Percentiles rank a stretch among this genome's conserved stretches.
phyloP scores from a whole-genome alignment of 1,139 yeast genomes.

The Debaryomyces psychrophilus region DNA sequence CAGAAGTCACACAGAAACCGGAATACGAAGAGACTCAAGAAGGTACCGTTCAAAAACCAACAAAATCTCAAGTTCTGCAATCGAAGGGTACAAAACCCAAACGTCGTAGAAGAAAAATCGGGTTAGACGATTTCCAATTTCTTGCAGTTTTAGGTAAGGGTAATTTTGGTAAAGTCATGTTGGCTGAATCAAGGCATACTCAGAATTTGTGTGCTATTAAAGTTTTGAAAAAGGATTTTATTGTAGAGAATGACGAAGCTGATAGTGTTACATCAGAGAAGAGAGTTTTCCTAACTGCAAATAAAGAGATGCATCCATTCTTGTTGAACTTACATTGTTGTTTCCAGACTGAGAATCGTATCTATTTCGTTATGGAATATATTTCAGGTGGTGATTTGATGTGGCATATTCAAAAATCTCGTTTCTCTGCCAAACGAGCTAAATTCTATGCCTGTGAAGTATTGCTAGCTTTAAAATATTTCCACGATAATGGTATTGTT shows the following conservation, averaged over 20 bases:
- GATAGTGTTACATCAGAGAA: slow-evolving; percentile 94
- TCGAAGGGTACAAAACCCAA: slow-evolving; percentile 25
- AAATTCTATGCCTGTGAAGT: slow-evolving; percentile 98
- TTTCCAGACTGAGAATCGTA: slow-evolving; percentile 96
- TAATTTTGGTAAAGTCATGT: slow-evolving; percentile 96
- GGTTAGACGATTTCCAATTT: slow-evolving; percentile 92
- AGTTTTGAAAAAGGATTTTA: slow-evolving; percentile 92
- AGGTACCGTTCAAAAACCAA: neutral
- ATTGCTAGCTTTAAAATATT: slow-evolving; percentile 81
- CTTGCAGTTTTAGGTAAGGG: slow-evolving; percentile 96
- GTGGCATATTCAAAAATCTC: slow-evolving; percentile 97
- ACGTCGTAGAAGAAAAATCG: slow-evolving; percentile 67
- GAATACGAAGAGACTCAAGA: neutral
- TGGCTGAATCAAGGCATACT: slow-evolving; percentile 87
- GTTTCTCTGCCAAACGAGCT: slow-evolving; percentile 88
- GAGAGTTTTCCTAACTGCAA: slow-evolving; percentile 88
- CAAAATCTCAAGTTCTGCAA: slow-evolving; percentile 7
- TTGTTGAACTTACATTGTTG: slow-evolving; percentile 89
- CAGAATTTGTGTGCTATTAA: slow-evolving; percentile 87
- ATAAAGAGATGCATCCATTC: slow-evolving; percentile 89
- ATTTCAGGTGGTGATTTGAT: slow-evolving; percentile 97
- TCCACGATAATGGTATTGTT: slow-evolving; percentile 94
- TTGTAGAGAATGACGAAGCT: slow-evolving; percentile 93
- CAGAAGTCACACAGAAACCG: neutral
- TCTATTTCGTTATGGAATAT: slow-evolving; percentile 97